Evolutionary conservation across 2,329 filamentous ascomycete species (phyloP), one percentile per base, ranked within the genome.

Genomic region (Calonectria hongkongensis): DNA sequence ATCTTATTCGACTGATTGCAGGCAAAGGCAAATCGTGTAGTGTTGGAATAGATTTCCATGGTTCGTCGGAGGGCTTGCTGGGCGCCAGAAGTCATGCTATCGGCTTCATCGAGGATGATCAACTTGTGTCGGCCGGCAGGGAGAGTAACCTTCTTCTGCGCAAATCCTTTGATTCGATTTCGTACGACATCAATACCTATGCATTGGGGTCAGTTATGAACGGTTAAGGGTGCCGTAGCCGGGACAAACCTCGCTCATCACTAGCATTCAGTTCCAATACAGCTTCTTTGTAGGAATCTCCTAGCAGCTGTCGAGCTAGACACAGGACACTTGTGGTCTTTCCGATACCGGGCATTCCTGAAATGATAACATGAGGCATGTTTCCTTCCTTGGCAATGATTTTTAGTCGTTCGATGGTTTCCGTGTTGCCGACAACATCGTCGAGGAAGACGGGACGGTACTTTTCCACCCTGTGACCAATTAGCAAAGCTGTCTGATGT

Each of bases 1-100:
- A 99, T 98, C 86, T 98, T 99, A 88, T 98, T 99, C 74, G 94
- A 97, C 87, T 98, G 95, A 84, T 99, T 99, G 88, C 97, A 99
- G 2, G 97, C 97, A 81, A 99, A 99, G 0, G 97, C 97, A 82
- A 99, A 99, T 71, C 97, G 91, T 2, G 97, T 99, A 2, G 97
- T 99, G 75, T 95, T 93, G 50, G 95, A 97, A 87, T 98, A 98
- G 65, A 98, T 99, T 84, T 99, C 97, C 97, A 99, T 99, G 0
- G 97, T 99, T 74, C 97, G 90, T 78, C 97, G 92, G 43, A 99
- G 90, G 25, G 97, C 97, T 85, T 98, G 97, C 83, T 99, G 97
- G 2, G 97, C 97, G 66, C 97, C 97, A 28, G 94, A 94, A 0
- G 97, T 99, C 97, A 99, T 99, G 83, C 93, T 96, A 88, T 99